phyloP scores from a whole-genome alignment of 2,329 filamentous ascomycete species.

The Lasiodiplodia gonubiensis region DNA sequence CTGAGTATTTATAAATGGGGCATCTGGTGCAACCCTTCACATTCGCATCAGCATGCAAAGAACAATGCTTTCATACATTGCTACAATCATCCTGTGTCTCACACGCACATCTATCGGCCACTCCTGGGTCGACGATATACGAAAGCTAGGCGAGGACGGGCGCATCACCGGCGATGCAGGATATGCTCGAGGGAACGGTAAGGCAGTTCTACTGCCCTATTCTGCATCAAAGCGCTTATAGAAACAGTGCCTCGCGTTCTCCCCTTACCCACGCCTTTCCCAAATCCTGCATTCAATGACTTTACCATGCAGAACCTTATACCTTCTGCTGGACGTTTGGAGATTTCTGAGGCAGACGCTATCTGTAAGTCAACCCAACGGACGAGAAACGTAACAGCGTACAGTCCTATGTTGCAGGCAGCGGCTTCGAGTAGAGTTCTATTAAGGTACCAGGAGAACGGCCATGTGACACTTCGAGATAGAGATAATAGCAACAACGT shows the following conservation, averaged over 20 bases:
- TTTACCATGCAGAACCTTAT: not conserved
- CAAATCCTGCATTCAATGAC: not conserved
- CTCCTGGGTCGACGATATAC: conserved; percentile 8
- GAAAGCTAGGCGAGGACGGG: not conserved
- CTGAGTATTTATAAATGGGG: not conserved
- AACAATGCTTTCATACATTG: not conserved
- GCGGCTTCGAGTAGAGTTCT: not conserved
- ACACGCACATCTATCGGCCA: not conserved
- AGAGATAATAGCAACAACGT: not conserved
- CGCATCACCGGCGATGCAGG: not conserved
- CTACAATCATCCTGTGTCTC: not conserved
- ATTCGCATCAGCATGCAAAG: not conserved
- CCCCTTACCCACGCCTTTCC: not conserved
- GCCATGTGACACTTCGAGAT: not conserved
- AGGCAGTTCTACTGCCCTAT: not conserved
- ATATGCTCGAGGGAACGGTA: conserved; percentile 5
- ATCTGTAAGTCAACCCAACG: conserved; percentile 3
- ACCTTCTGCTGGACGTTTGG: not conserved
- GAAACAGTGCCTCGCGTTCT: conserved; percentile 5
- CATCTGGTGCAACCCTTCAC: not conserved
- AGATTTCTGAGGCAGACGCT: not conserved
- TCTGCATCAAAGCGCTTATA: not conserved
- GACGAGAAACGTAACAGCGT: not conserved
- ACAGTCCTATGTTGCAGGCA: not conserved
- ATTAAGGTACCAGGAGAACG: conserved; percentile 9